Conservation (phyloP, 2,329 filamentous ascomycete genomes). For the Exserohilum turcica region DNA sequence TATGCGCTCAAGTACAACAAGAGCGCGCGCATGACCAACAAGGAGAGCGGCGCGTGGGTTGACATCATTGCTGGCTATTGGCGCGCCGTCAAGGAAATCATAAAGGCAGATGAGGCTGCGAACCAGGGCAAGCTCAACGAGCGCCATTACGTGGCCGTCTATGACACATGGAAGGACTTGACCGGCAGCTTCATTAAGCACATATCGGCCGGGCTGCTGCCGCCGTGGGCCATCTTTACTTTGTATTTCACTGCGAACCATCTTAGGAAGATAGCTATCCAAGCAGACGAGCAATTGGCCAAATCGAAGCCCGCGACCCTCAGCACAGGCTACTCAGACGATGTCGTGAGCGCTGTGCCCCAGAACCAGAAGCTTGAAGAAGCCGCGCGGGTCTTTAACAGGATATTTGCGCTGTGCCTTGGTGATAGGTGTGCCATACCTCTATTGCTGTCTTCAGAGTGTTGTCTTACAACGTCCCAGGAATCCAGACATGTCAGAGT, state of each 20-base stretch:
- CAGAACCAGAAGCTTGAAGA: constrained; percentile 88
- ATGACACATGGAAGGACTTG: constrained; percentile 87
- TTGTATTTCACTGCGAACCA: constrained; percentile 88
- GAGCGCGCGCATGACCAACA: constrained; percentile 61
- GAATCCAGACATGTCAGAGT: constrained; percentile 76
- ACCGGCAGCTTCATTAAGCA: constrained; percentile 77
- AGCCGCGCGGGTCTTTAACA: constrained; percentile 86
- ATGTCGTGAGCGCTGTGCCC: constrained; percentile 67
- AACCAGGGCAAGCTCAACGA: constrained; percentile 51
- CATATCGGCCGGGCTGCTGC: constrained; percentile 76
- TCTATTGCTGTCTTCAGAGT: constrained; percentile 6
- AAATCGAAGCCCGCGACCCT: constrained; percentile 55
- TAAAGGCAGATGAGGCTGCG: constrained; percentile 65
- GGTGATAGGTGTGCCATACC: constrained; percentile 72
- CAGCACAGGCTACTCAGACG: constrained; percentile 70
- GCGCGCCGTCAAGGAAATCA: constrained; percentile 76
- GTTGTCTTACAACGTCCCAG: constrained; percentile 53
- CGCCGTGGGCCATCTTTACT: constrained; percentile 90
- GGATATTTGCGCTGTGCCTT: constrained; percentile 88
- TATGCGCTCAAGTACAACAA: constrained; percentile 70
- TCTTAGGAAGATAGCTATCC: constrained; percentile 85
- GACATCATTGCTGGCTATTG: constrained; percentile 85
- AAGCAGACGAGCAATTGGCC: constrained; percentile 75
- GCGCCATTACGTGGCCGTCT: constrained; percentile 80
- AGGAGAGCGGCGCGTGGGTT: constrained; percentile 80